Evolutionary conservation across 2,329 filamentous ascomycete genomes (phyloP).

Genomic region (Sarocladiaceae sp.): DNA sequence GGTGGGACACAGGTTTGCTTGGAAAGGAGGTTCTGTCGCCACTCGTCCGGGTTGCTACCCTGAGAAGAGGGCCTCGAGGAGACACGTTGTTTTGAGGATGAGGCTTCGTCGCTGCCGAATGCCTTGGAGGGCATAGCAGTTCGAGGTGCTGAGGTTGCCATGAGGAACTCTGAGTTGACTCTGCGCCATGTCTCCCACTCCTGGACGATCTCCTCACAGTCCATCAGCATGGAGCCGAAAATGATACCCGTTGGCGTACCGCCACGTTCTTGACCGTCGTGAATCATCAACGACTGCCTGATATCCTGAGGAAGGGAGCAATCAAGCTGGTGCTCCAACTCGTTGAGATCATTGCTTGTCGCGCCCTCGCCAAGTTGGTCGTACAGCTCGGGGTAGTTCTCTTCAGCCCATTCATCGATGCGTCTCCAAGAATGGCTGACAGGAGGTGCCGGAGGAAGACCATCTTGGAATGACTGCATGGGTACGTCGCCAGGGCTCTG

Average conservation of each 20-base stretch:
- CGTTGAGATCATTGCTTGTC: slow-evolving; percentile 91
- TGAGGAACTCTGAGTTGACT: slow-evolving; percentile 85
- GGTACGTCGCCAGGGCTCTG: slow-evolving; percentile 77
- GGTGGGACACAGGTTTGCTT: slow-evolving; percentile 85
- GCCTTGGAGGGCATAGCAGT: slow-evolving; percentile 65
- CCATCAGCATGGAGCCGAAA: slow-evolving; percentile 89
- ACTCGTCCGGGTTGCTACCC: slow-evolving; percentile 52
- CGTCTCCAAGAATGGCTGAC: slow-evolving; percentile 86
- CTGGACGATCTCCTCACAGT: slow-evolving; percentile 96
- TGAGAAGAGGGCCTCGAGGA: slow-evolving; percentile 41
- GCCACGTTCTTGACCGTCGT: slow-evolving; percentile 96
- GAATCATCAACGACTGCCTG: slow-evolving; percentile 80
- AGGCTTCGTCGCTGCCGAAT: slow-evolving; percentile 59
- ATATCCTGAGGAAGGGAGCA: slow-evolving; percentile 90
- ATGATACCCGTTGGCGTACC: slow-evolving; percentile 87
- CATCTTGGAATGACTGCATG: slow-evolving; percentile 93
- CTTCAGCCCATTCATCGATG: slow-evolving; percentile 90
- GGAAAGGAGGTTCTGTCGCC: slow-evolving; percentile 78
- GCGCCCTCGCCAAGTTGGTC: slow-evolving; percentile 91
- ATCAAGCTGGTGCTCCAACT: slow-evolving; percentile 91
- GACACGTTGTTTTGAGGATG: slow-evolving; percentile 57
- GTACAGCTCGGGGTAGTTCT: slow-evolving; percentile 88
- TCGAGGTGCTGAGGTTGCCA: slow-evolving; percentile 48
- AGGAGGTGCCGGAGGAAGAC: slow-evolving; percentile 81
- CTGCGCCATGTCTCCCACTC: slow-evolving; percentile 96